Base-by-base conservation (phyloP, 2,329 filamentous ascomycete species). In the Diplocarpon rosae region DNA sequence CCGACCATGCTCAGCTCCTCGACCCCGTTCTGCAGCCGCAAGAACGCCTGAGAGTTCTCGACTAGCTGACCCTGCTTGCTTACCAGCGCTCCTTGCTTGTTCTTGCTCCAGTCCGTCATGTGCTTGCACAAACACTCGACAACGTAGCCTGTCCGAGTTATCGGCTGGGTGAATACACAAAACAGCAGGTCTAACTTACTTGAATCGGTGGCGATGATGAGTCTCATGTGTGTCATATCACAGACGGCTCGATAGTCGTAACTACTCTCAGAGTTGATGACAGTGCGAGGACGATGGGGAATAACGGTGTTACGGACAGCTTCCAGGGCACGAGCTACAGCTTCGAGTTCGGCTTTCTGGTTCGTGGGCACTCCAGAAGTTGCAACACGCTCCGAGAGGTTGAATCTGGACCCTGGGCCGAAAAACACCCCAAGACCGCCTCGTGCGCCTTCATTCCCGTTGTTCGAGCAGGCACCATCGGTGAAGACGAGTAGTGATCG, bases 331-430 rank as follows among this genome's bases (percentile, higher is more conserved):
- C 33, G 37, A 34, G 32, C 28, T 5, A 31, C 42, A 31, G 46
- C 46, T 32, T 42, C 46, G 12, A 48, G 20, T 42, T 48, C 46
- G 9, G 42, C 46, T 32, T 45, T 48, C 34, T 44, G 46, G 33
- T 14, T 48, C 6, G 46, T 48, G 9, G n/a, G 37, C 11, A n/a
- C 35, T 24, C 29, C 37, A 7, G 40, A 20, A 17, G 31, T 17
- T 7, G 14, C 11, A 30, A 48, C 31, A 24, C 9, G 4, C 30
- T 45, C 42, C 10, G 37, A 15, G 12, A 37, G 17, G 31, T 48
- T 48, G 37, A 42, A 48, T 15, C 20, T 45, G 2, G 42, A 48
- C n/a, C 32, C 37, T 14, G 30, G 30, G 30, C 30, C 30, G 30
- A 32, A 48, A 37, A 41, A 48, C 30, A 44, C 33, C 24, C 46